Conservation (phyloP, 2,329 filamentous ascomycete genomes). For the Exserohilum rostratum region DNA sequence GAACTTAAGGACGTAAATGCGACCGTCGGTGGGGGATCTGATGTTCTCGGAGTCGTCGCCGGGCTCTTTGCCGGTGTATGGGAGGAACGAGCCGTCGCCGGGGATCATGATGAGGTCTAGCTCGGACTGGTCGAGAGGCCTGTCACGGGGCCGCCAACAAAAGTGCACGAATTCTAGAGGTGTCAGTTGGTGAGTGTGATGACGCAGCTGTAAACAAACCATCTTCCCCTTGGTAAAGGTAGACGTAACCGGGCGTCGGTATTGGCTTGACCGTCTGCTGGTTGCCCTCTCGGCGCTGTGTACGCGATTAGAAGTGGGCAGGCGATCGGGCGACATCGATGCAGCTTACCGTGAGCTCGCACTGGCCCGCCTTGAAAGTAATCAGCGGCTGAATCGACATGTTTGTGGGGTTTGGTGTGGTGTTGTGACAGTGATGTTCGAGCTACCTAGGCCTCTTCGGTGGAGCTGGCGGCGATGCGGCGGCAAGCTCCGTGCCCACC, state of each 20-base stretch:
- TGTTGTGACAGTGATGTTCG: constrained; percentile 16
- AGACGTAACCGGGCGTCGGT: constrained; percentile 81
- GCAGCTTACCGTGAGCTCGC: constrained; percentile 75
- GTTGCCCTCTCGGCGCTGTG: constrained; percentile 32
- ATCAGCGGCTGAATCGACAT: constrained; percentile 90
- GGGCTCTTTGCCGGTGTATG: constrained; percentile 66
- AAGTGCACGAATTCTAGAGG: constrained; percentile 83
- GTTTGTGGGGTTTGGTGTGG: constrained; percentile 12
- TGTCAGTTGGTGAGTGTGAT: constrained; percentile 17
- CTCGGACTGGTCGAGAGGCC: constrained; percentile 73
- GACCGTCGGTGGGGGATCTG: constrained; percentile 75
- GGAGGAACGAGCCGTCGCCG: constrained; percentile 82
- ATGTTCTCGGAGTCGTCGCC: constrained; percentile 62
- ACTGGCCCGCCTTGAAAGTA: constrained; percentile 94
- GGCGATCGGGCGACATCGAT: constrained; percentile 17
- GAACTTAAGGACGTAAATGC: constrained; percentile 94
- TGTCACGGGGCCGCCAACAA: constrained; percentile 87
- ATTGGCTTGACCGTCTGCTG: constrained; percentile 71
- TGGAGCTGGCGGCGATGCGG: constrained; percentile 15
- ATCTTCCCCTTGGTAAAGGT: constrained; percentile 85
- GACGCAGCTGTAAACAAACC: constrained; percentile 56
- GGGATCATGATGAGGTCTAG: constrained; percentile 95
- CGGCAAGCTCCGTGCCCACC: constrained; percentile 15
- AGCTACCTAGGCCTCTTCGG: constrained; percentile 23
- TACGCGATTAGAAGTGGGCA: constrained; percentile 22